phyloP scores from a whole-genome alignment of 371 early-diverging fungal species.

The Apophysomyces elegans region DNA sequence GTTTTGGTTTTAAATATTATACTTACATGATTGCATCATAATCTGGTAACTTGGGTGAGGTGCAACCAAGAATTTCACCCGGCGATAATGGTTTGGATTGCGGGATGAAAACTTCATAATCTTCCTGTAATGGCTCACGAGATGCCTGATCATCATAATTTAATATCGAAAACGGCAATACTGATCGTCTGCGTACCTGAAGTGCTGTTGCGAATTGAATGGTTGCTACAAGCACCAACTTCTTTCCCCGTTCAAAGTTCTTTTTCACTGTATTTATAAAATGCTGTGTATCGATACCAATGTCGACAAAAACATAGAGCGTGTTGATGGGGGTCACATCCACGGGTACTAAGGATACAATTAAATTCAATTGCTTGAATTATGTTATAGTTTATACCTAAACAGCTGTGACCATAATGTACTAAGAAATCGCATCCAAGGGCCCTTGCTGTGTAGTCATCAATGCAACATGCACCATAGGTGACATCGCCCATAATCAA shows the following conservation, averaged over 20 bases:
- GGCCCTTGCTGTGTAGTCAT: slow-evolving; percentile 94
- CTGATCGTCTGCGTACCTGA: slow-evolving; percentile 53
- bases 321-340: slow-evolving; percentile 94
- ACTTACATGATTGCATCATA: slow-evolving; percentile 73
- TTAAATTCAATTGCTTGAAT: background rate
- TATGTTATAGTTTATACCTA: slow-evolving; percentile 57
- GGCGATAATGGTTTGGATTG: slow-evolving; percentile 96
- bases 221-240: slow-evolving; percentile 90
- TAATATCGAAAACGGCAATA: background rate
- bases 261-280: slow-evolving; percentile 87
- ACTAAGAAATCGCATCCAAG: slow-evolving; percentile 97
- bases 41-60: slow-evolving; percentile 86
- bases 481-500: slow-evolving; percentile 99
- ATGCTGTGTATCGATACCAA: slow-evolving; percentile 94
- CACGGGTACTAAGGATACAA: slow-evolving; percentile 79
- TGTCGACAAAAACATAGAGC: slow-evolving; percentile 99
- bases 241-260: slow-evolving; percentile 79
- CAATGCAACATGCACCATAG: slow-evolving; percentile 99
- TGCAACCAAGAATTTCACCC: slow-evolving; percentile 99
- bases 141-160: slow-evolving; percentile 42
- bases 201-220: slow-evolving; percentile 97
- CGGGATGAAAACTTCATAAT: slow-evolving; percentile 79
- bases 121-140: slow-evolving; percentile 61
- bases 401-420: slow-evolving; percentile 99
- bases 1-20: background rate